These are phyloP conservation scores for Beauveria brongniartii DNA, from an alignment of 2,329 filamentous ascomycete species.

Conservation along the genomic window DNA sequence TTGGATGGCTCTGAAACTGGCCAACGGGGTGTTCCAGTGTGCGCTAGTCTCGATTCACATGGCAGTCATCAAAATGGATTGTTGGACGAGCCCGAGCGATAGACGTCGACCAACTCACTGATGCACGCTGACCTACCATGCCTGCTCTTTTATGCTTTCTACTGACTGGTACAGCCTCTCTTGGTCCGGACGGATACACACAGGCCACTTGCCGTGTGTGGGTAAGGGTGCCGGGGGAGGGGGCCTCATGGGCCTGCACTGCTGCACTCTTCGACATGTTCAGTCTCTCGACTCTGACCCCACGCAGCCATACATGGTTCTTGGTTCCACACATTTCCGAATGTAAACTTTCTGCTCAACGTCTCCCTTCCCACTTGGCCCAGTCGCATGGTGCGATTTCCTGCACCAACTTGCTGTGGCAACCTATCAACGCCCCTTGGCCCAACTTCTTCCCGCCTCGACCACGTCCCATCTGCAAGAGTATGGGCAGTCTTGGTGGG, in stretches of 20 bases:
- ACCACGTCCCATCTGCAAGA: constrained; percentile 5
- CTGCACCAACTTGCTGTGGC: not conserved
- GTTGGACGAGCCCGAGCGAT: constrained; percentile 1
- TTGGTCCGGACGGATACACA: constrained; percentile 1
- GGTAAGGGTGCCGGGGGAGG: constrained; percentile 8
- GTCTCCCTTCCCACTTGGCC: constrained; percentile 5
- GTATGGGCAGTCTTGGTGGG: not conserved
- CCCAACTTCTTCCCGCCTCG: constrained; percentile 5
- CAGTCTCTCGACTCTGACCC: not conserved
- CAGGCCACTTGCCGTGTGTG: constrained; percentile 6
- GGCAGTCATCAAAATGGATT: not conserved
- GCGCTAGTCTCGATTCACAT: constrained; percentile 6
- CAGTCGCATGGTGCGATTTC: constrained; percentile 8
- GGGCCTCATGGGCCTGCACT: not conserved
- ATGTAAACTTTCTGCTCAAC: constrained; percentile 6
- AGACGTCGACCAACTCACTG: not conserved
- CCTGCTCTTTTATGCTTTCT: not conserved
- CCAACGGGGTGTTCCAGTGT: not conserved
- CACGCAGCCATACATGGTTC: constrained; percentile 2
- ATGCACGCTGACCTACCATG: not conserved
- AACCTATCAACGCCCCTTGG: constrained; percentile 8
- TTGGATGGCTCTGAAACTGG: not conserved
- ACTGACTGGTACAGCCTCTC: not conserved
- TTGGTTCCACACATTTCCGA: constrained; percentile 10
- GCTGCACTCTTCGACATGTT: not conserved